Percentiles rank a stretch among this genome's conserved stretches.
These are phyloP conservation scores for Penicillium bialowiezense DNA, from an alignment of 495 filamentous ascomycete genomes.

Conservation along the genomic window DNA sequence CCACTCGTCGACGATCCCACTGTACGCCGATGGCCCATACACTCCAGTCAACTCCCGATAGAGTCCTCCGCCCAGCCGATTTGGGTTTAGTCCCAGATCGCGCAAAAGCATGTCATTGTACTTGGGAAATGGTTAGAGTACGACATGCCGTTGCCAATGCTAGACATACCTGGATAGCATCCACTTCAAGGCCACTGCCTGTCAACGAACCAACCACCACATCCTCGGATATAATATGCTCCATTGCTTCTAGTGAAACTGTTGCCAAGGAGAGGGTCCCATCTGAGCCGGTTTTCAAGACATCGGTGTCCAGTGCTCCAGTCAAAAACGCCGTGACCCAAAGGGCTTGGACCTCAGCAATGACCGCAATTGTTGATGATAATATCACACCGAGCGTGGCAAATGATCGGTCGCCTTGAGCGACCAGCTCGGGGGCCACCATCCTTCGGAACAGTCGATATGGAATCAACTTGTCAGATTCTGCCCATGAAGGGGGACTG, in stretches of 20 bases:
- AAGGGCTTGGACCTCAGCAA: constrained; percentile 63
- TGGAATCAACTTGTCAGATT: constrained; percentile 17
- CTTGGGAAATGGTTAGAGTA: constrained; percentile 4
- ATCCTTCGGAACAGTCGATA: constrained; percentile 61
- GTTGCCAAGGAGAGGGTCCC: constrained; percentile 1
- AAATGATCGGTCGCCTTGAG: constrained; percentile 58
- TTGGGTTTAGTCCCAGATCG: constrained; percentile 30
- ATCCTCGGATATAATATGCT: constrained; percentile 24
- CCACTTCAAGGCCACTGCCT: constrained; percentile 22
- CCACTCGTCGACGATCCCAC: constrained; percentile 32
- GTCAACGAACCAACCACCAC: constrained; percentile 26
- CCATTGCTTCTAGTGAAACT: constrained; percentile 12
- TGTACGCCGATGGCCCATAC: constrained; percentile 28
- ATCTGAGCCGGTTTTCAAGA: background rate
- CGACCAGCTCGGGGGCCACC: constrained; percentile 37
- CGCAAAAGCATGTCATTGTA: constrained; percentile 32
- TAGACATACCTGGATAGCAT: constrained; percentile 27
- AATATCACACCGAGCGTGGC: constrained; percentile 57
- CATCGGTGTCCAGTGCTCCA: constrained; percentile 15
- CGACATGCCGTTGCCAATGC: background rate
- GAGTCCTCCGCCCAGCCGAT: constrained; percentile 23
- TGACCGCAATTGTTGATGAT: constrained; percentile 52
- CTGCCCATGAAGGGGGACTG: constrained; percentile 11
- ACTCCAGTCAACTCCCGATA: constrained; percentile 25
- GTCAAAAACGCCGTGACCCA: constrained; percentile 63